Evolutionary conservation across 1,284 basidiomycete species (phyloP), one percentile per base, ranked within the genome.

Genomic region (Malassezia arunalokei): DNA sequence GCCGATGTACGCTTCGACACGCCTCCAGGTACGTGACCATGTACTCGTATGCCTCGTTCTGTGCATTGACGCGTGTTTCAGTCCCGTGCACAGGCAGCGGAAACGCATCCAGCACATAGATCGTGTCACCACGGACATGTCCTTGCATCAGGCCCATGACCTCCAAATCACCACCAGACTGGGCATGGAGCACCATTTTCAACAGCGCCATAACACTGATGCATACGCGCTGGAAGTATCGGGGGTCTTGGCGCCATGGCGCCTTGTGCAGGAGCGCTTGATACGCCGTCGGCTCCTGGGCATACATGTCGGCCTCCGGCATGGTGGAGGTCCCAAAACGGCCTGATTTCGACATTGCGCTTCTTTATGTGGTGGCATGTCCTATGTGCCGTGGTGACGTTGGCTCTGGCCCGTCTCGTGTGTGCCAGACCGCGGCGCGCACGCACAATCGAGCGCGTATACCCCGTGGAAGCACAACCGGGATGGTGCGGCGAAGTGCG

Each of bases 111-210:
- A 94, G 84, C 3, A 72, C 62, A 31, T 66, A 66, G 63, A 98
- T 83, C 52, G 95, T 86, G 55, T 81, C 81, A 7, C 84, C 87
- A 40, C 90, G 79, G 24, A 95, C 84, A 76, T 94, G 94, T 44
- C 92, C 92, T 75, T 95, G 89, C 91, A 98, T 95, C 40, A 96
- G 79, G 8, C 94, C 94, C 94, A 98, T 98, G 69, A 98, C 94
- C 77, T 98, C 92, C 76, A 95, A 88, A 49, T 86, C 85, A 2
- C 94, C 92, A 45, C 92, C 94, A 6, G 91, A 95, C 42, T 92
- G 83, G 35, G 94, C 92, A 74, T 98, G 92, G 68, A 94, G 96
- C 47, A 90, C 92, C 92, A 98, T 98, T 79, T 98, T 98, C 76
- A 96, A 92, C 60, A 98, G 76, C 6, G 92, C 90, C 29, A 92